Percentiles rank a stretch among this genome's conserved stretches.
Conservation (phyloP, 257 asterid species). For the Linaria vulgaris region DNA sequence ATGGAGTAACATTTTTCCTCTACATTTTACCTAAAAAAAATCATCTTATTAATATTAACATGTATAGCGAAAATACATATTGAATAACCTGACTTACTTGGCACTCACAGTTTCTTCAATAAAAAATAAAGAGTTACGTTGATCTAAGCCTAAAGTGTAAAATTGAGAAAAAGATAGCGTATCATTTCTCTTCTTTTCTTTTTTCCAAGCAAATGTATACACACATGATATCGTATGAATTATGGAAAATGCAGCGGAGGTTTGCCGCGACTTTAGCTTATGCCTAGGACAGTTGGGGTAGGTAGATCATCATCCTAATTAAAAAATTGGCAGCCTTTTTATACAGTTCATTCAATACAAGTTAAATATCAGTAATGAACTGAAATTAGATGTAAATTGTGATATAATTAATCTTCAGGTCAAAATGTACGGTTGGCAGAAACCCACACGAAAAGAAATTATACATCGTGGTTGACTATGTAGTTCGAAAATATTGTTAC, state of each 20-base stretch:
- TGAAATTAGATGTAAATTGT: too few relatives aligned
- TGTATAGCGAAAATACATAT: too few relatives aligned
- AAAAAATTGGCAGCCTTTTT: not conserved
- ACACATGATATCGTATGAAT: not conserved
- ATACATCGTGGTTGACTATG: conserved; percentile 3
- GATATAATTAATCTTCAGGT: conserved; percentile 6
- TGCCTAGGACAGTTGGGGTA: not conserved
- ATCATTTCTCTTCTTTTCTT: not conserved
- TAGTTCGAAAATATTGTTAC: not conserved
- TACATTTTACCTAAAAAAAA: too few relatives aligned
- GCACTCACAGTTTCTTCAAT: too few relatives aligned
- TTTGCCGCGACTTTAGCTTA: conserved; percentile 27
- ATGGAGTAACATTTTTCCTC: too few relatives aligned
- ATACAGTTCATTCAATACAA: not conserved
- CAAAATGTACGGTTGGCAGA: conserved; percentile 33
- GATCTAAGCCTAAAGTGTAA: too few relatives aligned
- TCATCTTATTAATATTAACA: too few relatives aligned
- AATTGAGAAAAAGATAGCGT: too few relatives aligned
- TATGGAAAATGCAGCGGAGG: conserved; percentile 16
- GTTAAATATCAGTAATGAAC: too few relatives aligned
- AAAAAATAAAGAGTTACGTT: too few relatives aligned
- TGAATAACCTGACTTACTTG: too few relatives aligned
- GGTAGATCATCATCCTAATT: not conserved
- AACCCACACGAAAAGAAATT: conserved; percentile 22
- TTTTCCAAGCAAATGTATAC: not conserved